Conservation (phyloP, 1,284 basidiomycete species). For the Thelephora terrestris region DNA sequence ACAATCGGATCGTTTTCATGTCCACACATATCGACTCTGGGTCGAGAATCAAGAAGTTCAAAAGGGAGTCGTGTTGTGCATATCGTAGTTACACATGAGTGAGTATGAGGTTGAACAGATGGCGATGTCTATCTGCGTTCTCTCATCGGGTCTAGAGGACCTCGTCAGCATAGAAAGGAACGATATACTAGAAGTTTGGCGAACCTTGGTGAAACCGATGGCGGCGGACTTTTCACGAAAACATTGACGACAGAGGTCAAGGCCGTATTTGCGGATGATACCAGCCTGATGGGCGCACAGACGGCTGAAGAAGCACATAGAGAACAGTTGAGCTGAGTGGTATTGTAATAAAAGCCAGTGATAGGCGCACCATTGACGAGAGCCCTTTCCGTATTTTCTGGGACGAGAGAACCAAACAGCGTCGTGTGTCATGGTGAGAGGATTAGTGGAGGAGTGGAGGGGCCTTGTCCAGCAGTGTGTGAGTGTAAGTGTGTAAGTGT, state of each 20-base stretch:
- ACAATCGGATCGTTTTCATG: too few relatives aligned
- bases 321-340: constrained; percentile 2
- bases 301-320: constrained; percentile 44
- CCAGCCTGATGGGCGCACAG: constrained; percentile 94
- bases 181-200: constrained; percentile 12
- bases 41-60: neutral
- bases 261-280: constrained; percentile 91
- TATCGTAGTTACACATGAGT: neutral
- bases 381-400: constrained; percentile 91
- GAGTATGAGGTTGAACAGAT: neutral
- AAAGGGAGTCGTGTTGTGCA: neutral
- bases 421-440: constrained; percentile 77
- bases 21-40: too few relatives aligned
- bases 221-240: constrained; percentile 93
- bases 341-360: neutral
- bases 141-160: neutral
- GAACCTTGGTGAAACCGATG: constrained; percentile 91
- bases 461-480: neutral
- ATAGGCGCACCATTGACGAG: constrained; percentile 75
- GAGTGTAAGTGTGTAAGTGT: neutral
- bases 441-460: constrained; percentile 3
- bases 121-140: neutral
- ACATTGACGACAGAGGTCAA: constrained; percentile 96
- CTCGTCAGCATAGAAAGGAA: neutral
- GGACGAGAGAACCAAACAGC: constrained; percentile 90